phyloP scores from a whole-genome alignment of 73 alveolate species.

The Effrenium voratum region DNA sequence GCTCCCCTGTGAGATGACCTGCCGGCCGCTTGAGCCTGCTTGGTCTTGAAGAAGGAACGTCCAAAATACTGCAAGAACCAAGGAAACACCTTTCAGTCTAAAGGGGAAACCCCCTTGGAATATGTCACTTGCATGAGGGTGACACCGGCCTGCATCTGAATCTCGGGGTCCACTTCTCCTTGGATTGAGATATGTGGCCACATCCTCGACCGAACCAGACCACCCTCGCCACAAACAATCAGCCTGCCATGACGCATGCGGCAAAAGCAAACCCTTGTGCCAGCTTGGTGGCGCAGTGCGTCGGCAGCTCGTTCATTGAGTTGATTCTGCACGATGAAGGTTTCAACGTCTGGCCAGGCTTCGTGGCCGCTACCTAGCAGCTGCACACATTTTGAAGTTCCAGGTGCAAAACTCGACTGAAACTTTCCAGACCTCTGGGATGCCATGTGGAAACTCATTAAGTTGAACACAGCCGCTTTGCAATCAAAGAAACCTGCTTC shows the following conservation, averaged over 20 bases:
- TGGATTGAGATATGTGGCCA: neutral
- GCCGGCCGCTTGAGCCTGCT: neutral
- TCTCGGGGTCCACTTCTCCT: constrained; percentile 40
- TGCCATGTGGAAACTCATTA: too few relatives aligned
- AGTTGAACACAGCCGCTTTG: too few relatives aligned
- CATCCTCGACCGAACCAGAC: neutral
- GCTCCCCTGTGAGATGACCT: constrained; percentile 74
- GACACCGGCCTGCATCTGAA: constrained; percentile 24
- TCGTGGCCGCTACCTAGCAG: neutral
- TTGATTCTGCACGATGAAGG: constrained; percentile 8
- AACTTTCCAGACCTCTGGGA: too few relatives aligned
- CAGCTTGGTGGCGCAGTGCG: constrained; percentile 13
- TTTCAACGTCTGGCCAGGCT: neutral
- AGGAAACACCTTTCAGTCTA: too few relatives aligned
- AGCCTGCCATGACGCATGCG: too few relatives aligned
- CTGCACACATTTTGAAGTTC: neutral
- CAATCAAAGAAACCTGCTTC: too few relatives aligned
- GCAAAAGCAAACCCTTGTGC: too few relatives aligned
- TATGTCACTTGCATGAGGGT: too few relatives aligned
- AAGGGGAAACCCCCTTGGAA: too few relatives aligned
- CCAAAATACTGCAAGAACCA: too few relatives aligned
- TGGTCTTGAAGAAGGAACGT: too few relatives aligned
- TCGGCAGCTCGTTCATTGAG: constrained; percentile 80
- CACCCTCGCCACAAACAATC: too few relatives aligned
- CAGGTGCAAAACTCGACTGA: neutral